phyloP scores from a whole-genome alignment of 2,329 filamentous ascomycete genomes.

The Calonectria crousiana region DNA sequence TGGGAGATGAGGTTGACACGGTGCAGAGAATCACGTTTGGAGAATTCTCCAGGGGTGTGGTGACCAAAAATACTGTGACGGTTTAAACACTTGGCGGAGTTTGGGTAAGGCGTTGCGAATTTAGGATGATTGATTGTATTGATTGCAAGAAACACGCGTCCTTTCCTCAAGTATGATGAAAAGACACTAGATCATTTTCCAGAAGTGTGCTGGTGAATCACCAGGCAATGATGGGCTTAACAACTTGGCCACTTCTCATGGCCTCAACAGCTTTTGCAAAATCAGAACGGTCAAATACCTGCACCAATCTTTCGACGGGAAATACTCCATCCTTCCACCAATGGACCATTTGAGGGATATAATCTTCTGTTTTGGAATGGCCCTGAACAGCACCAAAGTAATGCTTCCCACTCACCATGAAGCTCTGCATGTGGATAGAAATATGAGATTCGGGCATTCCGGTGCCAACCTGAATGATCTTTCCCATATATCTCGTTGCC shows the following conservation, averaged over 20 bases:
- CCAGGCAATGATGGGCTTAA: constrained; percentile 52
- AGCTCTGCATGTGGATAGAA: constrained; percentile 55
- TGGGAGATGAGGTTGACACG: constrained; percentile 82
- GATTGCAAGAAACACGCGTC: background rate
- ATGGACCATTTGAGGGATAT: constrained; percentile 49
- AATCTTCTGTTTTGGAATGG: constrained; percentile 55
- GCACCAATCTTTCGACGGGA: constrained; percentile 49
- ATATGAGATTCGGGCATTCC: constrained; percentile 57
- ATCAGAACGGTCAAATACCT: constrained; percentile 47
- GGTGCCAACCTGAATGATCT: constrained; percentile 63
- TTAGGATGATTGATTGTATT: background rate
- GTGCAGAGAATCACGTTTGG: constrained; percentile 78
- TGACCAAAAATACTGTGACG: constrained; percentile 68
- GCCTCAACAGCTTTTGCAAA: constrained; percentile 46
- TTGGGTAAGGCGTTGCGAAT: background rate
- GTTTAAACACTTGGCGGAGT: background rate
- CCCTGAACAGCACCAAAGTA: constrained; percentile 57
- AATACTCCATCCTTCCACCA: constrained; percentile 49
- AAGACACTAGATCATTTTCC: background rate
- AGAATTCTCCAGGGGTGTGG: constrained; percentile 75
- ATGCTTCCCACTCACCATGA: constrained; percentile 61
- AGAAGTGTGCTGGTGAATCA: background rate
- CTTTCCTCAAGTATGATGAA: background rate
- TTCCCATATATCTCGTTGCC: constrained; percentile 58
- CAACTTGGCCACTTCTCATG: constrained; percentile 44